These are phyloP conservation scores for Somion occarium DNA, from an alignment of 1,284 basidiomycete species.

Conservation along the genomic window DNA sequence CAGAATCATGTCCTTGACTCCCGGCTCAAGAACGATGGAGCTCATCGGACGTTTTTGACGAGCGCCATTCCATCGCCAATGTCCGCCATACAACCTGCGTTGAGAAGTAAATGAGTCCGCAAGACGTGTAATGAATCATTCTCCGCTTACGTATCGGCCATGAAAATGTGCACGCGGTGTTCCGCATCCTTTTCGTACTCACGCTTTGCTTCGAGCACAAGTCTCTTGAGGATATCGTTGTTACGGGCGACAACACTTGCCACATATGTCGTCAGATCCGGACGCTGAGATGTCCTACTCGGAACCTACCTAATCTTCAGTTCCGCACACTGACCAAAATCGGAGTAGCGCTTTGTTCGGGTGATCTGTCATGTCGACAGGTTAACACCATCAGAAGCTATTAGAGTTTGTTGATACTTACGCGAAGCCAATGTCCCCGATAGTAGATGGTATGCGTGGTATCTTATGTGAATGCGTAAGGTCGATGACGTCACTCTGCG, in stretches of 20 bases:
- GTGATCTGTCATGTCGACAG: slow-evolving; percentile 54
- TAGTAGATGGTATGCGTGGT: slow-evolving; percentile 85
- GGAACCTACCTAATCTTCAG: slow-evolving; percentile 69
- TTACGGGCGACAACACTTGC: slow-evolving; percentile 75
- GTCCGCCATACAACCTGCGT: slow-evolving; percentile 1
- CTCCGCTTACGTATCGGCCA: slow-evolving; percentile 73
- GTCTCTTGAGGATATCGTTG: slow-evolving; percentile 78
- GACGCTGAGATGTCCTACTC: slow-evolving; percentile 12
- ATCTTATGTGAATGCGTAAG: slow-evolving; percentile 38
- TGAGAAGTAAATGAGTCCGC: not conserved
- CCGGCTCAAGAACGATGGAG: slow-evolving; percentile 79
- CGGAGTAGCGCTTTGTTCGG: slow-evolving; percentile 68
- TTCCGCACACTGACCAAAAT: slow-evolving; percentile 61
- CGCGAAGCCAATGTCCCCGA: slow-evolving; percentile 79
- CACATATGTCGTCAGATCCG: slow-evolving; percentile 9
- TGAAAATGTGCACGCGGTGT: slow-evolving; percentile 81
- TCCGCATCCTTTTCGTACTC: slow-evolving; percentile 86
- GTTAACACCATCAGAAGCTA: slow-evolving; percentile 20
- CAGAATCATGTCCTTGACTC: slow-evolving; percentile 83
- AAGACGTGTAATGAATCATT: slow-evolving; percentile 2
- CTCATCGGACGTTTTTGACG: slow-evolving; percentile 83
- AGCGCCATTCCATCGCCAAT: slow-evolving; percentile 84
- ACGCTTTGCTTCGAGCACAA: slow-evolving; percentile 78
- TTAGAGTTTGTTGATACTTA: slow-evolving; percentile 30
- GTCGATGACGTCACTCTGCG: slow-evolving; percentile 20